Evolutionary conservation across 768 basidiomycete species (phyloP).

Genomic region (Boletus speciosus): DNA sequence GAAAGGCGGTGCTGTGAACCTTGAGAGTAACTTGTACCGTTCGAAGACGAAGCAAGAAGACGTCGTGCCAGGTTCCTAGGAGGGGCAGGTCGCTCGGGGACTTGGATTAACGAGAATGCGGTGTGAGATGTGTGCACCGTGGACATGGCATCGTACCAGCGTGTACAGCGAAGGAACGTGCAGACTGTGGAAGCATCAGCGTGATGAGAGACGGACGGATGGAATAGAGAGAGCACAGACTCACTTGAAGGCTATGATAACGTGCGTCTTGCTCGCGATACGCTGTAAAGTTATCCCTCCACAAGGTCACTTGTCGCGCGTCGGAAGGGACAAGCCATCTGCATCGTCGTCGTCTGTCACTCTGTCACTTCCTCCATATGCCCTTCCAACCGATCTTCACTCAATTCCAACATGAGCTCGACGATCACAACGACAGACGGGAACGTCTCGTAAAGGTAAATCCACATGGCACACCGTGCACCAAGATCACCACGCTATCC

Average conservation of each 20-base stretch:
- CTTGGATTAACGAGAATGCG: constrained; percentile 35
- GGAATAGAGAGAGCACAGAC: constrained; percentile 23
- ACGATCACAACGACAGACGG: constrained; percentile 80
- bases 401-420: constrained; percentile 66
- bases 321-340: constrained; percentile 16
- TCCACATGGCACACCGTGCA: constrained; percentile 6
- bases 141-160: constrained; percentile 14
- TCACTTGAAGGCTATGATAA: constrained; percentile 64
- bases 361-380: constrained; percentile 5
- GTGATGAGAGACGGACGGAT: not conserved
- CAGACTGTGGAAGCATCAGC: constrained; percentile 41
- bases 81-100: not conserved
- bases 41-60: not conserved
- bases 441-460: constrained; percentile 87
- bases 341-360: not conserved
- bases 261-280: not conserved
- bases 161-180: constrained; percentile 74
- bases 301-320: constrained; percentile 57
- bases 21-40: not conserved
- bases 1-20: constrained; percentile 78
- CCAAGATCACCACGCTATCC: not conserved
- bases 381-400: constrained; percentile 42
- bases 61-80: not conserved
- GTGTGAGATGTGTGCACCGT: constrained; percentile 15
- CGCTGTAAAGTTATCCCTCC: constrained; percentile 48